Percentiles rank a stretch among this genome's conserved stretches.
These are phyloP conservation scores for Globisporangium middletonii DNA, from an alignment of 352 stramenopile genomes.

Conservation along the genomic window DNA sequence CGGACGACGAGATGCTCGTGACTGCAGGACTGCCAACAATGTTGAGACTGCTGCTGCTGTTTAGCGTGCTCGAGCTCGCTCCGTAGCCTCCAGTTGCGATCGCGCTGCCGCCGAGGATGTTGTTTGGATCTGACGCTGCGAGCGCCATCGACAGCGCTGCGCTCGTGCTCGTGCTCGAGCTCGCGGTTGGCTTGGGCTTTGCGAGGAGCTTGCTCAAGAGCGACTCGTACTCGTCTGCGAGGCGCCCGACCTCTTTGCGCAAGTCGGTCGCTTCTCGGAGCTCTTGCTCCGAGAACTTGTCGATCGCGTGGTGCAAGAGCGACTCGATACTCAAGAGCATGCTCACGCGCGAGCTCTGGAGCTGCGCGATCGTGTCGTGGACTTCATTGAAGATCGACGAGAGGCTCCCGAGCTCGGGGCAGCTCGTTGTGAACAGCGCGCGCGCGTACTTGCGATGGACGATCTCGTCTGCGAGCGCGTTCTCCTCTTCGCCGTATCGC, in stretches of 20 bases:
- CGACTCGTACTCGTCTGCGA: constrained; percentile 79
- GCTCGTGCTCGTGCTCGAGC: constrained; percentile 14
- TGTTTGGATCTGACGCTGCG: constrained; percentile 9
- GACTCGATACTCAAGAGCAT: constrained; percentile 81
- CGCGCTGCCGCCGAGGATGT: constrained; percentile 11
- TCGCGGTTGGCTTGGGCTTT: constrained; percentile 48
- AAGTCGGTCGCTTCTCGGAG: constrained; percentile 67
- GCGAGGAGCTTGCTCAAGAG: constrained; percentile 74
- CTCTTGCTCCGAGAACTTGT: constrained; percentile 67
- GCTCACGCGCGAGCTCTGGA: constrained; percentile 78
- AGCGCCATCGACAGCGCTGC: constrained; percentile 7
- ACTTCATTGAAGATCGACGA: constrained; percentile 80
- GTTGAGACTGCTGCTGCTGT: constrained; percentile 1
- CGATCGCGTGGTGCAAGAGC: constrained; percentile 58
- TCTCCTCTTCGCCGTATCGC: constrained; percentile 66
- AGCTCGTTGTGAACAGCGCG: constrained; percentile 84
- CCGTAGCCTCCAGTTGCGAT: neutral
- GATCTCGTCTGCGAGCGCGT: constrained; percentile 61
- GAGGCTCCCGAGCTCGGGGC: constrained; percentile 54
- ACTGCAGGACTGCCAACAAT: constrained; percentile 11
- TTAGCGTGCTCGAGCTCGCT: neutral
- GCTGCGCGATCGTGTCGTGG: constrained; percentile 72
- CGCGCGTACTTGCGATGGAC: constrained; percentile 72
- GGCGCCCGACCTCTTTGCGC: constrained; percentile 53
- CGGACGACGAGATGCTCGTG: constrained; percentile 6